Conservation (phyloP, 257 asterid genomes). For the Fraxinus excelsior region DNA sequence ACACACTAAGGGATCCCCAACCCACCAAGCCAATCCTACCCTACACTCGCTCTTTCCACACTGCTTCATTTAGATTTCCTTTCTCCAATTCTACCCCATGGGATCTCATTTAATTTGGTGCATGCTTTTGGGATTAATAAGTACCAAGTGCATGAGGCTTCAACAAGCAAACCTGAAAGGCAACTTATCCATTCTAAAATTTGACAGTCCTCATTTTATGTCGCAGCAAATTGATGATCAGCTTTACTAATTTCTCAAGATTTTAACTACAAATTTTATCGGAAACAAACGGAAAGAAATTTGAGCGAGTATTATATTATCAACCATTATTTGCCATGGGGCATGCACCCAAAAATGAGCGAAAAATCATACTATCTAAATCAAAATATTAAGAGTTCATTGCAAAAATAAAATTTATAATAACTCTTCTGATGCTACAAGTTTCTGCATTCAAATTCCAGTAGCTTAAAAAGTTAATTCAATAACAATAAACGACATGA, state of each 20-base stretch:
- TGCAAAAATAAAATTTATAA: neutral
- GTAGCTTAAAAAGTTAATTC: neutral
- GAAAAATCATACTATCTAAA: too few relatives aligned
- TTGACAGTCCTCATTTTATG: too few relatives aligned
- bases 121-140: constrained; percentile 4
- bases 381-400: too few relatives aligned
- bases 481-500: constrained; percentile 43
- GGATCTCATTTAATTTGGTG: neutral
- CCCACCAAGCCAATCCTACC: neutral
- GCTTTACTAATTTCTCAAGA: too few relatives aligned
- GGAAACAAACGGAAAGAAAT: too few relatives aligned
- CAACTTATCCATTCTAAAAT: neutral
- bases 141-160: neutral
- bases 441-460: constrained; percentile 59
- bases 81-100: neutral
- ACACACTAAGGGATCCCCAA: too few relatives aligned
- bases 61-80: constrained; percentile 4
- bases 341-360: too few relatives aligned
- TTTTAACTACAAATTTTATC: too few relatives aligned
- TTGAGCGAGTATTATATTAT: too few relatives aligned
- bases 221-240: too few relatives aligned
- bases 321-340: too few relatives aligned
- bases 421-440: too few relatives aligned
- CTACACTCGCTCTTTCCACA: neutral
- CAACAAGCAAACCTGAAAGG: constrained; percentile 5